Percentiles rank a stretch among this genome's conserved stretches.
These are phyloP conservation scores for Aspergillus sojae DNA, from an alignment of 2,329 filamentous ascomycete species.

Conservation along the genomic window DNA sequence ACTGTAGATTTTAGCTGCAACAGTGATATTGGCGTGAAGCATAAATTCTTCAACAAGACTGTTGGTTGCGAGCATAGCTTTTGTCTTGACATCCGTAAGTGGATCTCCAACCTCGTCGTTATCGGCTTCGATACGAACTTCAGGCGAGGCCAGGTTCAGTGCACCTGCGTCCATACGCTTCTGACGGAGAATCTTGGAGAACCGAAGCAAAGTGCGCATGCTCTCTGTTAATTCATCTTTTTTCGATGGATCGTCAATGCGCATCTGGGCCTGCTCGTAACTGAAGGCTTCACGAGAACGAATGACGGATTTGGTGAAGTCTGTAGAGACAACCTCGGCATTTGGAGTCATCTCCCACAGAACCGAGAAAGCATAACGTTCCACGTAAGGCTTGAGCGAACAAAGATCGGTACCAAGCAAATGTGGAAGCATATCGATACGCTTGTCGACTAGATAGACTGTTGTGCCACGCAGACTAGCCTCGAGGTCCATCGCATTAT, in stretches of 20 bases:
- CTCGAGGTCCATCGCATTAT: constrained; percentile 95
- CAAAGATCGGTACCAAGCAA: constrained; percentile 94
- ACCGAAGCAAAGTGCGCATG: constrained; percentile 81
- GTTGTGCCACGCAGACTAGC: constrained; percentile 93
- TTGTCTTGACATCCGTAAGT: constrained; percentile 87
- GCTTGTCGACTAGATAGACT: constrained; percentile 97
- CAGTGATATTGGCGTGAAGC: constrained; percentile 95
- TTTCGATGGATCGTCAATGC: constrained; percentile 86
- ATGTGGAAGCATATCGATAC: constrained; percentile 98
- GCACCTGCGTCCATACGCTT: constrained; percentile 97
- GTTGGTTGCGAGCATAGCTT: constrained; percentile 91
- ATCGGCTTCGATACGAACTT: constrained; percentile 93
- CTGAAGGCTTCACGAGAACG: constrained; percentile 95
- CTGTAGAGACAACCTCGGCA: constrained; percentile 80
- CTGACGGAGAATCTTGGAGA: constrained; percentile 90
- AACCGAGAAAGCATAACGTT: constrained; percentile 83
- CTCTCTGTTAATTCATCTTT: constrained; percentile 86
- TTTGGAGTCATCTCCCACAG: constrained; percentile 86
- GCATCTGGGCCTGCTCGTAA: constrained; percentile 92
- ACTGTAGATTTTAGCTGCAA: constrained; percentile 85
- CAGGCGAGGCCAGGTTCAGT: constrained; percentile 92
- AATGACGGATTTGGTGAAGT: constrained; percentile 97
- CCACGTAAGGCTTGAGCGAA: constrained; percentile 96
- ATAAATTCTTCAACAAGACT: constrained; percentile 99
- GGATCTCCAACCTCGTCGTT: constrained; percentile 96